Evolutionary conservation across 1,139 yeast species (phyloP).

Genomic region (Hansenula anomala): DNA sequence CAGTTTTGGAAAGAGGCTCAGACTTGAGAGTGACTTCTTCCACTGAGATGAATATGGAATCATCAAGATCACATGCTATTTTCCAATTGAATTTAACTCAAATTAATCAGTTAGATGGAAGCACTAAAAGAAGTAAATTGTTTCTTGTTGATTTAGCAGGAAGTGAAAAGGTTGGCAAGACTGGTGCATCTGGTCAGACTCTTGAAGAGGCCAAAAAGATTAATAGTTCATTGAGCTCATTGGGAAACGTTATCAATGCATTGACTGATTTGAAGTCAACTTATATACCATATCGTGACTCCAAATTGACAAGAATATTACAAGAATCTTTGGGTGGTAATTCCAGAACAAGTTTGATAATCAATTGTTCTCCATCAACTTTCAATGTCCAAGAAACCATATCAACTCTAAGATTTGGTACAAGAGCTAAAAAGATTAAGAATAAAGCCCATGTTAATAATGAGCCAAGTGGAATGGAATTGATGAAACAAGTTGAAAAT

Average conservation of each 20-base stretch:
- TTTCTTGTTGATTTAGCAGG: constrained; percentile 88
- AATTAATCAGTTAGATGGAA: constrained; percentile 49
- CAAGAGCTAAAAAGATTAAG: constrained; percentile 68
- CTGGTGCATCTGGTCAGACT: constrained; percentile 74
- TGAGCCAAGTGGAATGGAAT: constrained; percentile 56
- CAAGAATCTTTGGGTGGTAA: constrained; percentile 90
- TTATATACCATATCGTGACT: constrained; percentile 78
- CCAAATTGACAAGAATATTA: constrained; percentile 75
- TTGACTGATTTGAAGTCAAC: constrained; percentile 64
- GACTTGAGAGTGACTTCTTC: constrained; percentile 51
- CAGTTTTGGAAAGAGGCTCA: constrained; percentile 53
- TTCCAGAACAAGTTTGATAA: constrained; percentile 71
- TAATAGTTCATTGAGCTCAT: constrained; percentile 69
- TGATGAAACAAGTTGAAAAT: constrained; percentile 44
- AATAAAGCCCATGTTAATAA: constrained; percentile 67
- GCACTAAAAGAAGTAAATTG: constrained; percentile 46
- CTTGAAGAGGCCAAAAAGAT: constrained; percentile 83
- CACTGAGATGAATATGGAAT: constrained; percentile 71
- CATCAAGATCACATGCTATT: constrained; percentile 81
- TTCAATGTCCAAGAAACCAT: constrained; percentile 64
- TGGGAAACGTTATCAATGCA: constrained; percentile 80
- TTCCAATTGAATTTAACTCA: constrained; percentile 65
- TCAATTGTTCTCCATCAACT: constrained; percentile 71
- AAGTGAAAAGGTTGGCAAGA: constrained; percentile 78
- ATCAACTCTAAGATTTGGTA: constrained; percentile 76